Evolutionary conservation across 805 yeast genomes (phyloP), one percentile per base, ranked within the genome.

Genomic region (Kodamaea hsintzibuensis): DNA sequence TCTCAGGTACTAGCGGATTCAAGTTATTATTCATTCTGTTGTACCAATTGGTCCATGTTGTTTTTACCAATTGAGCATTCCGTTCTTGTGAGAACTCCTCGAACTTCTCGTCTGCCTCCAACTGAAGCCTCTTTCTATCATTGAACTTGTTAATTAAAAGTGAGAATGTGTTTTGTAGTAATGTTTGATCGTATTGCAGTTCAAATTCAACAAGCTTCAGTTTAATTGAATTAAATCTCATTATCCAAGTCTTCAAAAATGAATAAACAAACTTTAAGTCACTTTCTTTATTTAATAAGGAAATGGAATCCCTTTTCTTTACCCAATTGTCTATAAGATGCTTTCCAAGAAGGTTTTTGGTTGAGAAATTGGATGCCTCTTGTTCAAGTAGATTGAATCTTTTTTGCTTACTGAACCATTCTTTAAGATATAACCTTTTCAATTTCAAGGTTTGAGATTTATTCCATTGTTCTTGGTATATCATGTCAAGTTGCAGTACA

Each of bases 291-390:
- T 7, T 16, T 22, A 43, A 10, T 7, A 27, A 18, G 25, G 6
- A 7, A 13, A 19, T 18, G 19, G 25, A 16, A 5, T 17, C 14
- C 9, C 19, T n/a, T 19, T 44, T 44, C 27, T 16, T 35, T 5
- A 37, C 7, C 49, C 49, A 46, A 14, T 44, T 50, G 2, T 50
- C 53, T 3, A 42, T 10, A 25, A 40, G 16, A 42, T 10, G n/a
- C 27, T 38, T 43, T 4, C 10, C 47, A 43, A 43, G 43, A 10
- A 37, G 13, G 19, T 42, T 45, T 16, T 14, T 42, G 7, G 47
- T 42, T 10, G 52, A 50, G 14, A 50, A 50, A 6, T 39, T 30
- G 5, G 47, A 40, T 9, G 53, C 44, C 13, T 42, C 53, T n/a
- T 17, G 35, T n/a, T 50, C 45, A 27, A 45, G 40, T 16, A 42